These are phyloP conservation scores for Sphagnum tenellum DNA, from an alignment of 225 moss, liverwort and hornwort species.

Conservation along the genomic window DNA sequence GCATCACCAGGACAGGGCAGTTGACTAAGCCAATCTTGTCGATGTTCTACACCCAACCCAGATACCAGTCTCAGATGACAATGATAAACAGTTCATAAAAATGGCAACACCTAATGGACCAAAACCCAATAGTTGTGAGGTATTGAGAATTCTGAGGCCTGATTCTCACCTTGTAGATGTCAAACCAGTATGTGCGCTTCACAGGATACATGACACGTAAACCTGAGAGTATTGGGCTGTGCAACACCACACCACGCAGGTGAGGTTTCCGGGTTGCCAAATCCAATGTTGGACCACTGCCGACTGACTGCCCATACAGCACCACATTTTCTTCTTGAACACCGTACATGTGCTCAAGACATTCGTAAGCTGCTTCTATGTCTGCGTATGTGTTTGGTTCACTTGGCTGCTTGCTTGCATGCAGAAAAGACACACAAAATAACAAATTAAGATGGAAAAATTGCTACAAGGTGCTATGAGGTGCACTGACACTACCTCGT, in stretches of 20 bases:
- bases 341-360: slow-evolving; percentile 48
- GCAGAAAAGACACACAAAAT: not conserved
- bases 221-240: slow-evolving; percentile 96
- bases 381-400: slow-evolving; percentile 95
- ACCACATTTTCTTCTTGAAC: slow-evolving; percentile 78
- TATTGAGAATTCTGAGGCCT: too few relatives aligned
- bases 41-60: slow-evolving; percentile 60
- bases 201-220: slow-evolving; percentile 98
- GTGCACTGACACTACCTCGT: too few relatives aligned
- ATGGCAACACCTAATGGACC: too few relatives aligned
- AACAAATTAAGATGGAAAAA: too few relatives aligned
- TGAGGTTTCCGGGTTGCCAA: slow-evolving; percentile 49
- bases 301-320: slow-evolving; percentile 96
- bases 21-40: slow-evolving; percentile 86
- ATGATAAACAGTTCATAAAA: too few relatives aligned
- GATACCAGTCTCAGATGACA: not conserved
- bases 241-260: slow-evolving; percentile 92
- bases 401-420: slow-evolving; percentile 47
- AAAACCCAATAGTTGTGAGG: too few relatives aligned
- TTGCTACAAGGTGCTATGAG: too few relatives aligned
- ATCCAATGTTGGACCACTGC: slow-evolving; percentile 92
- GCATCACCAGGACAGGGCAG: slow-evolving; percentile 94
- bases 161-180: slow-evolving; percentile 69
- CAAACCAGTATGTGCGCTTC: slow-evolving; percentile 94
- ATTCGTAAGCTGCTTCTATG: slow-evolving; percentile 78